A percentile compares a stretch with the other conserved stretches of the same genome.
Conservation (phyloP, 768 basidiomycete species). For the Leccinum aurantiacum region DNA sequence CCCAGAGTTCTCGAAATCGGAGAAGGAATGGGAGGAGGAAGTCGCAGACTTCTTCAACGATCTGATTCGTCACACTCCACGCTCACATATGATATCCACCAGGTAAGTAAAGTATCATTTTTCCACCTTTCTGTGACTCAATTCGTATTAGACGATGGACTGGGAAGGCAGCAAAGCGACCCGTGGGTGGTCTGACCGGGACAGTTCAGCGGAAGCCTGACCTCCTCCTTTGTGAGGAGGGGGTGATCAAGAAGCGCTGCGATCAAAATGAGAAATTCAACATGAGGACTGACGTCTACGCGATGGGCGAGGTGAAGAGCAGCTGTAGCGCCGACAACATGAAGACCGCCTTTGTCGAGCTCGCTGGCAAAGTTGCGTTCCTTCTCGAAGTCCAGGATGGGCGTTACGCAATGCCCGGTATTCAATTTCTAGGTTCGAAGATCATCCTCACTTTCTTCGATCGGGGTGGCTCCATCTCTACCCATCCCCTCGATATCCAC, state of each 20-base stretch:
- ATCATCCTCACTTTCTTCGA: not conserved
- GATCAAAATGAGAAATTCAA: not conserved
- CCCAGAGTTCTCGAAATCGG: not conserved
- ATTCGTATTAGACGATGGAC: not conserved
- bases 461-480: not conserved
- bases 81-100: not conserved
- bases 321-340: not conserved
- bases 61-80: not conserved
- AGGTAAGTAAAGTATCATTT: not conserved
- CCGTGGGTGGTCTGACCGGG: not conserved
- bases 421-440: not conserved
- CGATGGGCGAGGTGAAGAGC: not conserved
- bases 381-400: not conserved
- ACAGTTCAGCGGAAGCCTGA: not conserved
- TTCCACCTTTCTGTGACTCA: not conserved
- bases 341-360: not conserved
- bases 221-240: not conserved
- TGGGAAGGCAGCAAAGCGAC: not conserved
- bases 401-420: not conserved
- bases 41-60: not conserved
- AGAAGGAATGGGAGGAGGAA: not conserved
- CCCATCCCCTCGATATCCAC: not conserved
- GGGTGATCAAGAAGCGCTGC: not conserved
- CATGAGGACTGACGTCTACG: not conserved
- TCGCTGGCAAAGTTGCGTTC: not conserved